phyloP scores from a whole-genome alignment of 495 filamentous ascomycete genomes.

The Recurvomyces mirabilis region DNA sequence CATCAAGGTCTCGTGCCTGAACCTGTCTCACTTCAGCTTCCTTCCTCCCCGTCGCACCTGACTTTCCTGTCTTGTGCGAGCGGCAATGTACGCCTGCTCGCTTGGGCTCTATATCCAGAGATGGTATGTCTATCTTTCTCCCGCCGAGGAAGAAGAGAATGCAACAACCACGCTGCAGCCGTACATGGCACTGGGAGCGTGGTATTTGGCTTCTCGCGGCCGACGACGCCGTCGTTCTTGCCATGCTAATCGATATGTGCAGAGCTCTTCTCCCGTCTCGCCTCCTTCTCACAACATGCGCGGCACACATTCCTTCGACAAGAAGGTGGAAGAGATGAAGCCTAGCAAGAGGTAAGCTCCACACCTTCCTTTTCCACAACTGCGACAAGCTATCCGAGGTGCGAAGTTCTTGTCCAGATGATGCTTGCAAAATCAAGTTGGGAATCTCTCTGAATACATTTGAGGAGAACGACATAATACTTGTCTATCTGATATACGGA shows the following conservation, averaged over 20 bases:
- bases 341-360: constrained; percentile 75
- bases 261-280: constrained; percentile 33
- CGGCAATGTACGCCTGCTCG: background rate
- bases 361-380: background rate
- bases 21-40: background rate
- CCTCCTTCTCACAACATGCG: constrained; percentile 15
- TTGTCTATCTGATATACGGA: constrained; percentile 52
- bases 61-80: background rate
- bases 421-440: constrained; percentile 87
- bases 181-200: constrained; percentile 4
- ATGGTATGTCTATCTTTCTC: constrained; percentile 1
- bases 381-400: background rate
- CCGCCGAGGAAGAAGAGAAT: background rate
- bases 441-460: constrained; percentile 98
- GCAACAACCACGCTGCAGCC: background rate
- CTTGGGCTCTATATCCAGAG: background rate
- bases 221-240: background rate
- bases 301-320: constrained; percentile 59
- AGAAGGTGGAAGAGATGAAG: constrained; percentile 73
- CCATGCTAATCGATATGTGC: too few species aligned
- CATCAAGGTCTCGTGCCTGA: background rate
- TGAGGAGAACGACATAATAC: constrained; percentile 78
- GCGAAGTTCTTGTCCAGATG: constrained; percentile 40
- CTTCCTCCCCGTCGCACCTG: background rate
- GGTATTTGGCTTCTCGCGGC: background rate